These are phyloP conservation scores for Aureobasidium leucospermi DNA, from an alignment of 2,329 filamentous ascomycete genomes.

Conservation along the genomic window DNA sequence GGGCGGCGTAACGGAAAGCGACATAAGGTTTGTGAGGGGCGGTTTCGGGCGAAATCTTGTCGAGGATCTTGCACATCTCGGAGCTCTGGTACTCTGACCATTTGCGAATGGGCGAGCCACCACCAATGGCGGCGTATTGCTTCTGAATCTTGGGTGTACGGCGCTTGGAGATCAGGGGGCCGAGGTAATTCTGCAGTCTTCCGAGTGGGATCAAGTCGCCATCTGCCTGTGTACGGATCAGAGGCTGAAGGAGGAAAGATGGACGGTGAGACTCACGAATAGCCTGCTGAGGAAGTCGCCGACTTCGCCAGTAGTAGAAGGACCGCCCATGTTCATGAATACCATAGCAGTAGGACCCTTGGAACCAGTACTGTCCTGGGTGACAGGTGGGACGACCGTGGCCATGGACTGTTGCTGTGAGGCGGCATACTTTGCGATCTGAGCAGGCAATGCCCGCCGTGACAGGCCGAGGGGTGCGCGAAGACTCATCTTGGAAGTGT, in stretches of 20 bases:
- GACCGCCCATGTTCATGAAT: conserved; percentile 98
- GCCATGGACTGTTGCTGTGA: conserved; percentile 34
- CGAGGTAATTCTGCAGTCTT: conserved; percentile 81
- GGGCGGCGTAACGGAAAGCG: conserved; percentile 90
- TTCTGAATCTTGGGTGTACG: conserved; percentile 94
- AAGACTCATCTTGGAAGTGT: conserved; percentile 12
- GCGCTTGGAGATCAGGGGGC: conserved; percentile 75
- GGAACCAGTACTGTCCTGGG: conserved; percentile 62
- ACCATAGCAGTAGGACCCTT: conserved; percentile 94
- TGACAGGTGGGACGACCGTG: conserved; percentile 66
- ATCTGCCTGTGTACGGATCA: conserved; percentile 57
- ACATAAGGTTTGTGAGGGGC: conserved; percentile 97
- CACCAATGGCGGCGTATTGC: conserved; percentile 91
- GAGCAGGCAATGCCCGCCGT: conserved; percentile 14
- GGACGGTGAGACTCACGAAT: conserved; percentile 58
- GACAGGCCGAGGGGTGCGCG: conserved; percentile 15
- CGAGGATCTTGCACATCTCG: conserved; percentile 97
- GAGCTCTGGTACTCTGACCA: conserved; percentile 93
- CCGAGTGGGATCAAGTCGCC: conserved; percentile 93
- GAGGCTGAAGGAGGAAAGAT: conserved; percentile 13
- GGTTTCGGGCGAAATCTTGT: conserved; percentile 82
- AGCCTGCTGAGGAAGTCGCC: conserved; percentile 81
- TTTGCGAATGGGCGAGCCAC: conserved; percentile 94
- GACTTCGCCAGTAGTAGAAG: conserved; percentile 81
- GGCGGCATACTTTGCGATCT: conserved; percentile 10